A percentile compares a stretch with the other conserved stretches of the same genome.
Evolutionary conservation across 176 grass and related monocot genomes (phyloP).

Genomic region (Ensete ventricosum): DNA sequence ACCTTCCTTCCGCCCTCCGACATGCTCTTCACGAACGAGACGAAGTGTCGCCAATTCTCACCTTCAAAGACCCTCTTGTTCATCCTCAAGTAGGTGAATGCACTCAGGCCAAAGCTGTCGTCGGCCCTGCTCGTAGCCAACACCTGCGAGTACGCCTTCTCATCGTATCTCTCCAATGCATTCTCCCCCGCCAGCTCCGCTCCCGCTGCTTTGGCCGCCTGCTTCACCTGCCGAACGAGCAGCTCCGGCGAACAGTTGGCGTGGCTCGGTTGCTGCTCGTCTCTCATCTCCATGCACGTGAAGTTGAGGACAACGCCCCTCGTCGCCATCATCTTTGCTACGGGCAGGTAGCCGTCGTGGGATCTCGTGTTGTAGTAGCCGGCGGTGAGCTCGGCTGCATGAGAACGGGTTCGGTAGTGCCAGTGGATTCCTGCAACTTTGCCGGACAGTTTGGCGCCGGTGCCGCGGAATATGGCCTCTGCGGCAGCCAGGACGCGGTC

Average conservation of each 20-base stretch:
- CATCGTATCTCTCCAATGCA: conserved; percentile 90
- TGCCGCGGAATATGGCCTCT: conserved; percentile 63
- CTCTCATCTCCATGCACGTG: conserved; percentile 99
- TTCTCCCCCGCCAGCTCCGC: conserved; percentile 89
- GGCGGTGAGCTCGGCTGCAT: conserved; percentile 90
- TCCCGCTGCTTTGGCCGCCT: conserved; percentile 22
- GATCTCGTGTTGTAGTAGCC: conserved; percentile 92
- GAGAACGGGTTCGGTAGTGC: conserved; percentile 87
- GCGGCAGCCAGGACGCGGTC: conserved; percentile 65
- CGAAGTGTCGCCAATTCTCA: conserved; percentile 83
- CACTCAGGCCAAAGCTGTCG: conserved; percentile 37
- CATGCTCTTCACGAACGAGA: conserved; percentile 75
- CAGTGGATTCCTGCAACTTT: conserved; percentile 98
- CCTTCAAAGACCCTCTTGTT: conserved; percentile 82
- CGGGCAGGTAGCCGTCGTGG: conserved; percentile 61
- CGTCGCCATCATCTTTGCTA: conserved; percentile 54
- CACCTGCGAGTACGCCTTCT: conserved; percentile 62
- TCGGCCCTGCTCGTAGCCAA: conserved; percentile 27
- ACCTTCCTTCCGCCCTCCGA: conserved; percentile 37
- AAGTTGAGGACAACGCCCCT: conserved; percentile 79
- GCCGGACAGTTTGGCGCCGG: conserved; percentile 58
- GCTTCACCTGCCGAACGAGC: conserved; percentile 68
- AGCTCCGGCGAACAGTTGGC: conserved; percentile 67
- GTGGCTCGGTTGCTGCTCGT: conserved; percentile 83
- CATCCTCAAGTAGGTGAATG: conserved; percentile 92